A percentile compares a stretch with the other conserved stretches of the same genome.
Conservation (phyloP, 179 eudicot species). For the Nepenthes alata region DNA sequence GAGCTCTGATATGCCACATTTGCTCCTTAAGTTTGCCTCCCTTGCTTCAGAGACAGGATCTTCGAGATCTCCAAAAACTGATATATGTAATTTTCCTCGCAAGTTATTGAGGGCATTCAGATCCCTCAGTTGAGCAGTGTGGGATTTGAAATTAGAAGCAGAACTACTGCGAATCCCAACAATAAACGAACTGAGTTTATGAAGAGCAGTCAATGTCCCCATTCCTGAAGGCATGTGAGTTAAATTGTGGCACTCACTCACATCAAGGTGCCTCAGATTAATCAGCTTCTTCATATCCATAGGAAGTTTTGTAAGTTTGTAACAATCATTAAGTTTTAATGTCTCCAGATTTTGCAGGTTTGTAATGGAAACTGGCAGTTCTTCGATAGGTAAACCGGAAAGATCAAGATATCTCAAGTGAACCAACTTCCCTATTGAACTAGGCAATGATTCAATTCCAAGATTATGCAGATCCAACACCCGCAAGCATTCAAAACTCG, state of each 20-base stretch:
- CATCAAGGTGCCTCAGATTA: slow-evolving; percentile 10
- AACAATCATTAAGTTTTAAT: slow-evolving; percentile 4
- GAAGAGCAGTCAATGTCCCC: slow-evolving; percentile 5
- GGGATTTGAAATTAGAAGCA: neutral
- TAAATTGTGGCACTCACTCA: neutral
- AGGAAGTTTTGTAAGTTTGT: slow-evolving; percentile 5
- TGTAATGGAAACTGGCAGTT: slow-evolving; percentile 13
- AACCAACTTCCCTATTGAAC: slow-evolving; percentile 10
- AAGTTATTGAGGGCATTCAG: neutral
- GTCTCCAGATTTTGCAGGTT: slow-evolving; percentile 17
- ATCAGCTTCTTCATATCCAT: slow-evolving; percentile 5
- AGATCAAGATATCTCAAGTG: slow-evolving; percentile 16
- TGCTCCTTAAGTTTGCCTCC: slow-evolving; percentile 8
- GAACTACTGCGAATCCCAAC: neutral
- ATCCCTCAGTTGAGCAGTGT: neutral
- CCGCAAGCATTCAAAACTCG: slow-evolving; percentile 12
- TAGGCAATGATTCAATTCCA: slow-evolving; percentile 9
- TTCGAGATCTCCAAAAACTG: neutral
- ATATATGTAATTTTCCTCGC: neutral
- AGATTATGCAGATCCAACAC: slow-evolving; percentile 8
- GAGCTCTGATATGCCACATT: neutral
- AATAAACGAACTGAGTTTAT: neutral
- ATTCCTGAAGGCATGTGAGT: slow-evolving; percentile 4
- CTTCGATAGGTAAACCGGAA: neutral
- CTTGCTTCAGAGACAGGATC: slow-evolving; percentile 7